Conservation (phyloP, 257 asterid species). For the Paulownia fortunei region DNA sequence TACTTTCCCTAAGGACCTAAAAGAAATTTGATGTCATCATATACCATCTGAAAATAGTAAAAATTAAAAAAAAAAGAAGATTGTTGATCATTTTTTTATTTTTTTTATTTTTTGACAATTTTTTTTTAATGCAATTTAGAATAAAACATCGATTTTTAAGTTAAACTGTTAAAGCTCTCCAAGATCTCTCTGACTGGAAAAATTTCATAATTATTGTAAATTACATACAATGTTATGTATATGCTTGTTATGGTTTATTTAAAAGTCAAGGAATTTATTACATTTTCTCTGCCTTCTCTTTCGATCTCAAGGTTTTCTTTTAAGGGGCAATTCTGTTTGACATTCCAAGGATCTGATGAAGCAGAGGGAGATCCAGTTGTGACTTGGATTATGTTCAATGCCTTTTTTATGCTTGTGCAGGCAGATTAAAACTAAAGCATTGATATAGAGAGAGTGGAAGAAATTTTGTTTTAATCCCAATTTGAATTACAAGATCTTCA, state of each 20-base stretch:
- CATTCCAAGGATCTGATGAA: constrained; percentile 28
- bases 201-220: constrained; percentile 22
- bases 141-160: background rate
- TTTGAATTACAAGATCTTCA: no score
- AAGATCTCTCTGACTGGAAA: background rate
- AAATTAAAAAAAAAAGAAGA: constrained; percentile 8
- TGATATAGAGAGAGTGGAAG: background rate
- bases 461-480: background rate
- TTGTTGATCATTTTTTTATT: background rate
- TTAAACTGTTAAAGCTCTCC: background rate
- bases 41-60: constrained; percentile 13
- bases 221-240: background rate
- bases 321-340: constrained; percentile 12
- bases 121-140: constrained; percentile 18
- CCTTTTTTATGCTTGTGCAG: background rate
- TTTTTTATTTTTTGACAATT: background rate
- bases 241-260: background rate
- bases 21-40: background rate
- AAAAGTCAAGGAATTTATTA: background rate
- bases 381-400: background rate
- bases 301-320: constrained; percentile 21
- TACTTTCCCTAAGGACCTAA: background rate
- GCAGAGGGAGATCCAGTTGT: constrained; percentile 11
- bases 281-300: constrained; percentile 11
- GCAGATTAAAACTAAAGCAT: no score